These are phyloP conservation scores for Irpex rosettiformis DNA, from an alignment of 1,284 basidiomycete genomes.

Conservation along the genomic window DNA sequence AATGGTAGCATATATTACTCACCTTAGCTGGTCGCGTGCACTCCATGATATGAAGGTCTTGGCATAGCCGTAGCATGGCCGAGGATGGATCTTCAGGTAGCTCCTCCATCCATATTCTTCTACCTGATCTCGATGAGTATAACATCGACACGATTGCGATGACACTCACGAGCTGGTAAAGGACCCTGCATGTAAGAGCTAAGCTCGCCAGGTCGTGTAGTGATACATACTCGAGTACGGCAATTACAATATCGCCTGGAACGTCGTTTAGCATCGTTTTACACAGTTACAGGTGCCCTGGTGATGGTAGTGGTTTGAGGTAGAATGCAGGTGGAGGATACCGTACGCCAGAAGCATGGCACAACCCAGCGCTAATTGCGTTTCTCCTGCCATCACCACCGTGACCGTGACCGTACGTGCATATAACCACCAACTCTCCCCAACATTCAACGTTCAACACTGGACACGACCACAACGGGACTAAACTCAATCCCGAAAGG, in stretches of 20 bases:
- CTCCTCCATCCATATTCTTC: slow-evolving; percentile 56
- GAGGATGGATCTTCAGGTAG: slow-evolving; percentile 45
- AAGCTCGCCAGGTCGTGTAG: slow-evolving; percentile 44
- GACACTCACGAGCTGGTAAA: slow-evolving; percentile 46
- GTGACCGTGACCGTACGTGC: too few species aligned
- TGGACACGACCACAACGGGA: neutral
- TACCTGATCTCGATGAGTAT: slow-evolving; percentile 39
- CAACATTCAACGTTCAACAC: neutral
- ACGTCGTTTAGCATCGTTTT: neutral
- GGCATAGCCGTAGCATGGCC: slow-evolving; percentile 51
- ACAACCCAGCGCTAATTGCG: neutral
- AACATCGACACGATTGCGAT: neutral
- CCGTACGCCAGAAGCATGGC: neutral
- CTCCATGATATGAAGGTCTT: slow-evolving; percentile 46
- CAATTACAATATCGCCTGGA: slow-evolving; percentile 57
- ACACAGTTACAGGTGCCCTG: neutral
- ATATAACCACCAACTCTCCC: slow-evolving; percentile 1
- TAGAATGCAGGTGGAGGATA: neutral
- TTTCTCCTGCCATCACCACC: neutral
- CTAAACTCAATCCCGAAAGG: slow-evolving; percentile 12
- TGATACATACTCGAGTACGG: slow-evolving; percentile 46
- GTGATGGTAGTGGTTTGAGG: neutral
- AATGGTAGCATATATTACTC: slow-evolving; percentile 11
- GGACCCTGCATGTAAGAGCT: slow-evolving; percentile 40
- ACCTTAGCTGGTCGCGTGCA: slow-evolving; percentile 37